These are phyloP conservation scores for Ophiostoma sp. DNA, from an alignment of 2,329 filamentous ascomycete species.

Conservation along the genomic window DNA sequence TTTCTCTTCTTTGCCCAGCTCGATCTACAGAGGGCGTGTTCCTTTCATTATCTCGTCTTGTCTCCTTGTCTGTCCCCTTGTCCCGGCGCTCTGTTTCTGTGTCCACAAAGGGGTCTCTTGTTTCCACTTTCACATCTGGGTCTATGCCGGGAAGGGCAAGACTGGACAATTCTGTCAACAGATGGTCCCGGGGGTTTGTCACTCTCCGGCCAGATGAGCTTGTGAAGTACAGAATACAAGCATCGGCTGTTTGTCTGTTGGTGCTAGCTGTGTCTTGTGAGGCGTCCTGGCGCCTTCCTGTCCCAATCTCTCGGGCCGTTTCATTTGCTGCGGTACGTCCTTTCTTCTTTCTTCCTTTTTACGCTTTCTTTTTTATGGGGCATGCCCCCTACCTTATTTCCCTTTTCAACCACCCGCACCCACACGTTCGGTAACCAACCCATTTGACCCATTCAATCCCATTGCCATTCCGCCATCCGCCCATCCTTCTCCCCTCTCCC, in stretches of 20 bases:
- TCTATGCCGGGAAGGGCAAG: slow-evolving; percentile 2
- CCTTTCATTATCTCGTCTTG: not conserved
- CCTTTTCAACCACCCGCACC: not conserved
- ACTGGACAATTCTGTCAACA: not conserved
- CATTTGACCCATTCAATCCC: not conserved
- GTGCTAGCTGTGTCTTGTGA: not conserved
- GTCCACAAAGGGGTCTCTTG: not conserved
- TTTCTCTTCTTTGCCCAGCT: not conserved
- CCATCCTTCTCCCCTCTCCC: not conserved
- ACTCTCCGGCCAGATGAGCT: not conserved
- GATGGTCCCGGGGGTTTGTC: not conserved
- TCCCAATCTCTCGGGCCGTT: slow-evolving; percentile 12
- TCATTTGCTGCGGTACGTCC: not conserved
- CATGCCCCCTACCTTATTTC: not conserved
- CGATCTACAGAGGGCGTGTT: not conserved
- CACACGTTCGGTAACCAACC: slow-evolving; percentile 16
- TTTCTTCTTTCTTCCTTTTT: not conserved
- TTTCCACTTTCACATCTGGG: not conserved
- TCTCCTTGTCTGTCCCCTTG: not conserved
- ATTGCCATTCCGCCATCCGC: not conserved
- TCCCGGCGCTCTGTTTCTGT: slow-evolving; percentile 8
- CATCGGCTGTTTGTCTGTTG: not conserved
- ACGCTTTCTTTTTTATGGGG: not conserved
- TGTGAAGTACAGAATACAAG: not conserved
- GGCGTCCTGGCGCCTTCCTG: not conserved